A percentile compares a stretch with the other conserved stretches of the same genome.
phyloP scores from a whole-genome alignment of 257 asterid genomes.

The Prunella vulgaris region DNA sequence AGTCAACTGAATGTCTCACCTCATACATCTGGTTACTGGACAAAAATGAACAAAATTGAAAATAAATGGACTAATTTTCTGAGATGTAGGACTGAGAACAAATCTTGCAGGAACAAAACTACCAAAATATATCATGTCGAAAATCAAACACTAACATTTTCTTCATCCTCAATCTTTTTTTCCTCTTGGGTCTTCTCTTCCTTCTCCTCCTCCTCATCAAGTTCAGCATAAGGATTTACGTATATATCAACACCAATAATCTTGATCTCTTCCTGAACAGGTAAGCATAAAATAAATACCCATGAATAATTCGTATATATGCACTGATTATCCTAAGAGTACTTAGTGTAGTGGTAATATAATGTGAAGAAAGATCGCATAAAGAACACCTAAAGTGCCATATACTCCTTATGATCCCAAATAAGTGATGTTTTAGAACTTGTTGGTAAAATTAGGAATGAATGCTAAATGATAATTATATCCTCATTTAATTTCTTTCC shows the following conservation, averaged over 20 bases:
- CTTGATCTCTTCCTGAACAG: constrained; percentile 87
- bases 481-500: no score
- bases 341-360: neutral
- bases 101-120: no score
- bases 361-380: neutral
- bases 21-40: no score
- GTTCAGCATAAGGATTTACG: constrained; percentile 78
- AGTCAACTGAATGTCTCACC: no score
- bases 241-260: constrained; percentile 63
- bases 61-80: no score
- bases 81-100: no score
- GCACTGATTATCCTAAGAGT: neutral
- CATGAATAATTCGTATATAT: neutral
- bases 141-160: constrained; percentile 47
- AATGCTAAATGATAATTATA: no score
- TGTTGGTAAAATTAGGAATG: no score
- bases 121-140: neutral
- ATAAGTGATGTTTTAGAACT: no score
- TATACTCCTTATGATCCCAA: neutral
- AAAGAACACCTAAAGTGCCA: neutral
- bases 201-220: constrained; percentile 84
- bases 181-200: constrained; percentile 53
- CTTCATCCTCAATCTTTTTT: constrained; percentile 57
- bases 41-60: no score
- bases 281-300: constrained; percentile 11